Evolutionary conservation across 2,329 filamentous ascomycete genomes (phyloP), one percentile per base, ranked within the genome.

Genomic region (Trichophyton schoenleinii): DNA sequence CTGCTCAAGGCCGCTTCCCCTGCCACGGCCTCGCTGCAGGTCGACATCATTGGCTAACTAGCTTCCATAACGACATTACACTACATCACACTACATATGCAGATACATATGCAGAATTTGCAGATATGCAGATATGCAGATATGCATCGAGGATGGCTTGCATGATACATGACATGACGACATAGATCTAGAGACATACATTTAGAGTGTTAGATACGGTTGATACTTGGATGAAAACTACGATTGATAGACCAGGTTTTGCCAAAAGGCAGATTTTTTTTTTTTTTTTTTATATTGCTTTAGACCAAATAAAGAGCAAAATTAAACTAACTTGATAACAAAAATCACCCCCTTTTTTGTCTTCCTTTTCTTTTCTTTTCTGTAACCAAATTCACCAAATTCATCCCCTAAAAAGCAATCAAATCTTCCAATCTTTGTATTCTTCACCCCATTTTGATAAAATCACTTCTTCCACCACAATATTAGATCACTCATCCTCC

Each of bases 11-110:
- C 34, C 15, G 22, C 15, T 13, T 13, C 41, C 20, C 15, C 41
- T 58, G 20, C 55, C 55, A 58, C 41, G 36, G 42, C 31, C 67
- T 72, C n/a, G 34, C 64, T 74, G 64, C 67, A 64, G 34, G 72
- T 75, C 53, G 71, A 75, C 61, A 68, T 55, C 3, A 55, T 55
- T 55, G 52, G 52, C 31, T 36, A 20, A 28, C 28, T 36, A 20
- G 52, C 28, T 31, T 31, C 28, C 28, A 31, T 31, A 28, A 28
- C 25, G 3, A 28, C 25, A 6, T 28, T 28, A 28, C 25, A 28
- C 25, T 28, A 28, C 25, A 28, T 28, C 6, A 28, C 25, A 28
- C 25, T 28, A 28, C 25, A 28, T 6, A 28, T 28, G 25, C 25
- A 28, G 25, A 28, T 22, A 22, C 22, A 25, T 25, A 2, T 25